These are phyloP conservation scores for Talaromyces sp. DNA, from an alignment of 2,329 filamentous ascomycete genomes.

Conservation along the genomic window DNA sequence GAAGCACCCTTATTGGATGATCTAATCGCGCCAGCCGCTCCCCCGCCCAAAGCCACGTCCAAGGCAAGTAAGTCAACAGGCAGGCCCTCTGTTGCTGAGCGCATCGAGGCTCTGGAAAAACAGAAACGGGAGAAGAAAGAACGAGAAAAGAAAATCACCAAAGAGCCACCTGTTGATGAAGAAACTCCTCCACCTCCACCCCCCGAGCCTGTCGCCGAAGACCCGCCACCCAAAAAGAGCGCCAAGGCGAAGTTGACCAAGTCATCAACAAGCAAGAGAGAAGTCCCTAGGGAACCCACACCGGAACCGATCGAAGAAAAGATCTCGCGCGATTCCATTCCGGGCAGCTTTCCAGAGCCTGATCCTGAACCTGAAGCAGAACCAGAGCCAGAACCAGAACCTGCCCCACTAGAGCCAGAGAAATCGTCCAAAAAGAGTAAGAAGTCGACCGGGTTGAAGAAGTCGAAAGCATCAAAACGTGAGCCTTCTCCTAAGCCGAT, in stretches of 20 bases:
- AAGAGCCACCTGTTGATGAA: conserved; percentile 24
- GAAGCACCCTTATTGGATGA: conserved; percentile 34
- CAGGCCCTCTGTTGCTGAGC: conserved; percentile 48
- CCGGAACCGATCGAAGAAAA: conserved; percentile 16
- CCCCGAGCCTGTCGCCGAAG: conserved; percentile 23
- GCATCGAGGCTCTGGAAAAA: conserved; percentile 45
- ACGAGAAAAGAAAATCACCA: conserved; percentile 32
- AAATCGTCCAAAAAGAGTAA: conserved; percentile 36
- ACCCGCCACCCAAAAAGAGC: conserved; percentile 13
- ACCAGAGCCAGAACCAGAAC: conserved; percentile 23
- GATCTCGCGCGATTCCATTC: conserved; percentile 35
- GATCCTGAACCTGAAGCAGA: conserved; percentile 32
- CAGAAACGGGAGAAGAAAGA: conserved; percentile 34
- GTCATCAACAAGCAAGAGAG: conserved; percentile 37
- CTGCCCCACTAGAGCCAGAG: conserved; percentile 32
- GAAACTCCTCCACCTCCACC: conserved; percentile 26
- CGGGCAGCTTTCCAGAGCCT: conserved; percentile 52
- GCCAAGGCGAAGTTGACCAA: conserved; percentile 20
- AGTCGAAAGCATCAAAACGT: conserved; percentile 16
- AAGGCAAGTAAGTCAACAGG: conserved; percentile 35
- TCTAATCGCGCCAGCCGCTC: conserved; percentile 31
- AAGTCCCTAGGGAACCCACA: conserved; percentile 21
- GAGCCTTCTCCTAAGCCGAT: conserved; percentile 16
- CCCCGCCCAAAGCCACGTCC: conserved; percentile 38
- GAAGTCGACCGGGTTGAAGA: conserved; percentile 17